A percentile compares a stretch with the other conserved stretches of the same genome.
phyloP scores from a whole-genome alignment of 306 rosid genomes.

The Pyrus communis region DNA sequence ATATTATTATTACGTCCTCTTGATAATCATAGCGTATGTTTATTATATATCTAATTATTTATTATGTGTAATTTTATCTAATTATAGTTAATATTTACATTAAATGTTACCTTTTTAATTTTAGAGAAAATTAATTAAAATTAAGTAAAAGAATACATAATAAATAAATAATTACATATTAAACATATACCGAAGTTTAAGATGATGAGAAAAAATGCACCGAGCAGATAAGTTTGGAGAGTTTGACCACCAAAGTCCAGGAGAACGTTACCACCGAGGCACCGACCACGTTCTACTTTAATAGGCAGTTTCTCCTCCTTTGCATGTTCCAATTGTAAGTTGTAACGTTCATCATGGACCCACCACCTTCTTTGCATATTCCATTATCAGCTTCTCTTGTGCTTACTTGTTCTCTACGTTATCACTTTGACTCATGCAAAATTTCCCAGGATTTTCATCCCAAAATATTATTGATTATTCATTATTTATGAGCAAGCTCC shows the following conservation, averaged over 20 bases:
- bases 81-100: too few species aligned
- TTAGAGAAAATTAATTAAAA: fast-evolving
- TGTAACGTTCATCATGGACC: neutral
- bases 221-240: neutral
- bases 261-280: neutral
- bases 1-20: neutral
- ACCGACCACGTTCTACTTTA: neutral
- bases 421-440: neutral
- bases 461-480: neutral
- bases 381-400: neutral
- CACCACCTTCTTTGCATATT: neutral
- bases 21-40: neutral
- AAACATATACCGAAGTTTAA: too few species aligned
- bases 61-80: too few species aligned
- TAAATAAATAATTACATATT: too few species aligned
- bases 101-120: too few species aligned
- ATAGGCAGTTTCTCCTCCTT: neutral
- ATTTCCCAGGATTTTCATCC: neutral
- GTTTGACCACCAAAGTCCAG: neutral
- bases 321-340: neutral
- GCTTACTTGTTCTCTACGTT: neutral
- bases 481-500: neutral
- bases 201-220: too few species aligned
- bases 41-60: too few species aligned
- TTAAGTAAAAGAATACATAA: too few species aligned